Evolutionary conservation across 352 stramenopile species (phyloP), one percentile per base, ranked within the genome.

Genomic region (Elongisporangium senticosum): DNA sequence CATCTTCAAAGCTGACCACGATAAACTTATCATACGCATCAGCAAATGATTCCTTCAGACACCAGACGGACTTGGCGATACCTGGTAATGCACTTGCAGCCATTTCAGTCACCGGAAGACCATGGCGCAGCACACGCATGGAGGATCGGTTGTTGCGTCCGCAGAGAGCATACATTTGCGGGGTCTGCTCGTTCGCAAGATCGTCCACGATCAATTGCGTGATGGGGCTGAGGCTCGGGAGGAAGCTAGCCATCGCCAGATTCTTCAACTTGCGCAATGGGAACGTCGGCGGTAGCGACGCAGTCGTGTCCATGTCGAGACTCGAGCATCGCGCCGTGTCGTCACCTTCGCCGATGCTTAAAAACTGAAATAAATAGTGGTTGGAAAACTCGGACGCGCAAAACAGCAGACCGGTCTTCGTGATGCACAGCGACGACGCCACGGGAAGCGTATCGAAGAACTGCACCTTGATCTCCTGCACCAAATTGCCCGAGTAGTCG

Each of bases 1-100:
- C 96, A 67, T 99, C 98, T 62, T 97, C 95, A 77, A 99, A 99
- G 51, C 91, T 98, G n/a, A 99, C 97, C 14, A 99, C 94, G 68
- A 99, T 99, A 68, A 98, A 99, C 65, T 92, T 91, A 65, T 92
- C 83, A 39, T 80, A 74, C 10, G 68, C 61, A 58, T 91, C 80
- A 15, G 71, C 62, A 51, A 89, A 89, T 7, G 81, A 92, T 51
- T 96, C 89, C 49, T 96, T 92, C 49, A 99, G 72, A 19, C 96
- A 98, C 80, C 96, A 99, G 10, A 99, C 94, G 1, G 85, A 86
- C 62, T 96, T 97, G 14, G 98, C 96, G 37, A 97, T 83, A 54
- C 96, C 97, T 3, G 96, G 97, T 11, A 99, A 72, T 22, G 96
- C 89, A 63, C 93, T 98, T 2, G 97, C 93, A 40, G 97, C 97